phyloP scores from a whole-genome alignment of 305 asterid species.

The Fraxinus floribunda region DNA sequence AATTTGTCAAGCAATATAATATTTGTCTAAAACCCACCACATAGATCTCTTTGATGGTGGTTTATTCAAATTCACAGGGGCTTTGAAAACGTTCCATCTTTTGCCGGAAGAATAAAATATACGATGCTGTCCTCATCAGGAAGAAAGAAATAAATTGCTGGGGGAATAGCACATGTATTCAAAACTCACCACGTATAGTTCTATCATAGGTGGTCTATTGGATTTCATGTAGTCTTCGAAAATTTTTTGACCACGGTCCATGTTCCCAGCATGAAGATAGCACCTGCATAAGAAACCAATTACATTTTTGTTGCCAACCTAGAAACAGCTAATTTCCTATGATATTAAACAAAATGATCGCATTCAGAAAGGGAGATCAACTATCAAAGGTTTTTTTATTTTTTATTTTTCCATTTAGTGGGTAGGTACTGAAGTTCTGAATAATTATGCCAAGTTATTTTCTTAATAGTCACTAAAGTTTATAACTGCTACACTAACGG shows the following conservation, averaged over 20 bases:
- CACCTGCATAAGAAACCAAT: conserved; percentile 52
- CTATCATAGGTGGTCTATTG: conserved; percentile 49
- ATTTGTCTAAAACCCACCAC: neutral
- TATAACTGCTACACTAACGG: neutral
- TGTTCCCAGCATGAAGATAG: conserved; percentile 65
- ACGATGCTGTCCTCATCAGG: neutral
- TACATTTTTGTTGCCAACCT: neutral
- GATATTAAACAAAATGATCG: neutral
- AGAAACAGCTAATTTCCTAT: neutral
- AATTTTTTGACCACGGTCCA: conserved; percentile 64
- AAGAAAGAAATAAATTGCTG: conserved; percentile 8
- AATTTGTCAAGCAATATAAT: neutral
- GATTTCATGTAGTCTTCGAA: conserved; percentile 79
- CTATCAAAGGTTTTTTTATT: neutral
- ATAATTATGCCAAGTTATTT: neutral
- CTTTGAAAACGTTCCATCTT: neutral
- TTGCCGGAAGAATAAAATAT: conserved; percentile 2
- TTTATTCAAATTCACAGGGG: neutral
- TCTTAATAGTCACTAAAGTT: neutral
- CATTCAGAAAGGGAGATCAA: neutral
- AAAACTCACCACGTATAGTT: conserved; percentile 68
- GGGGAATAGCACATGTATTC: conserved; percentile 20
- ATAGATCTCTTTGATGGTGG: neutral
- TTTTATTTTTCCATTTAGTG: neutral
- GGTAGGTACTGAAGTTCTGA: neutral